Percentiles rank a stretch among this genome's conserved stretches.
Conservation (phyloP, 768 basidiomycete genomes). For the Xerocomus potaroensis region DNA sequence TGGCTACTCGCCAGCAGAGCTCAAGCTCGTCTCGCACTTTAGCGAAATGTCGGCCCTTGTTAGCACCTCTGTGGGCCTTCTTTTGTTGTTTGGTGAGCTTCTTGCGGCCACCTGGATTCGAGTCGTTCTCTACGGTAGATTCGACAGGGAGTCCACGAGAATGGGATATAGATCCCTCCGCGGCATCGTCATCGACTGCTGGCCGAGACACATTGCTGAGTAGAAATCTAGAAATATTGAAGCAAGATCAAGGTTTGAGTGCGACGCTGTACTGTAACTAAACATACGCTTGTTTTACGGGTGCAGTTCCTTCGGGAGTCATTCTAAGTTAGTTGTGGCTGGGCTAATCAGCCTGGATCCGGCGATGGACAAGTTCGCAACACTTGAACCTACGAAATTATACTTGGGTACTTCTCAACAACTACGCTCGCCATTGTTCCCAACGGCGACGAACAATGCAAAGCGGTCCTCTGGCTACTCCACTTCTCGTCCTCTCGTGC, state of each 20-base stretch:
- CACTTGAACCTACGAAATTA: constrained; percentile 71
- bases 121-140: constrained; percentile 33
- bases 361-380: constrained; percentile 83
- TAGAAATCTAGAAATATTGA: constrained; percentile 37
- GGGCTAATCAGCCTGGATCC: no score
- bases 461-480: constrained; percentile 12
- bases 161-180: constrained; percentile 53
- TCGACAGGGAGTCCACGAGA: constrained; percentile 11
- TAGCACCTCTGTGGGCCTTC: constrained; percentile 73
- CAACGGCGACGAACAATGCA: constrained; percentile 11
- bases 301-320: constrained; percentile 43
- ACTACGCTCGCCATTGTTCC: constrained; percentile 12
- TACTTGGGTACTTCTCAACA: constrained; percentile 36
- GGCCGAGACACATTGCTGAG: constrained; percentile 26
- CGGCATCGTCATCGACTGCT: constrained; percentile 52
- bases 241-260: background rate
- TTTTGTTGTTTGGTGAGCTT: constrained; percentile 59
- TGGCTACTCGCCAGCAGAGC: constrained; percentile 78
- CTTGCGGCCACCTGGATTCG: constrained; percentile 29
- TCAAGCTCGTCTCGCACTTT: constrained; percentile 77
- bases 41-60: constrained; percentile 77
- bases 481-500: background rate
- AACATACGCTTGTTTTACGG: constrained; percentile 52
- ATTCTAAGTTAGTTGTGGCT: constrained; percentile 1
- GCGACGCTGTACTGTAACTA: background rate